phyloP scores from a whole-genome alignment of 768 basidiomycete genomes.

The Hysterangium stoloniferum region DNA sequence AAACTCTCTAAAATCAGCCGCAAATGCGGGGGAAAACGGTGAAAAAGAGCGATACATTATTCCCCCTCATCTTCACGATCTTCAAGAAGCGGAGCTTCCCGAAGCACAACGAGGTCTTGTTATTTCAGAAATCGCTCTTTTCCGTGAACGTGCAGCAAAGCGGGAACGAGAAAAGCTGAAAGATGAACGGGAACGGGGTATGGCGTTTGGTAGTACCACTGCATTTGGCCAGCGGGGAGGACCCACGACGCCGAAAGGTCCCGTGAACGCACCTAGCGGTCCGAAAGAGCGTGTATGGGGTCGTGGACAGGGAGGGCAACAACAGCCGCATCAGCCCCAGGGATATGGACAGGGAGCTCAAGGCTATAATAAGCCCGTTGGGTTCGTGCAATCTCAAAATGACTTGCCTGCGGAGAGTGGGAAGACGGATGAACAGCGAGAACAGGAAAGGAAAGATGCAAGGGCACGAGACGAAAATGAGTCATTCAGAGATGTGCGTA shows the following conservation, averaged over 20 bases:
- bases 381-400: conserved; percentile 72
- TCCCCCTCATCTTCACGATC: conserved; percentile 92
- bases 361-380: conserved; percentile 69
- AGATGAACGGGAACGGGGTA: conserved; percentile 34
- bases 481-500: conserved; percentile 78
- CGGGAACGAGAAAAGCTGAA: conserved; percentile 82
- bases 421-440: conserved; percentile 86
- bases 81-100: conserved; percentile 93
- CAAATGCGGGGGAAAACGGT: conserved; percentile 66
- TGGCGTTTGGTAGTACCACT: conserved; percentile 7
- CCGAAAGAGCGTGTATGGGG: conserved; percentile 80
- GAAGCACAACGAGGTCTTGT: conserved; percentile 89
- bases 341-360: conserved; percentile 64
- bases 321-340: conserved; percentile 34
- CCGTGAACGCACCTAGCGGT: conserved; percentile 49
- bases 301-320: conserved; percentile 40
- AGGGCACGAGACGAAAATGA: conserved; percentile 73
- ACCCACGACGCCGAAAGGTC: conserved; percentile 25
- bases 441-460: conserved; percentile 70
- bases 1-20: conserved; percentile 60
- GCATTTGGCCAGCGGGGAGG: conserved; percentile 38
- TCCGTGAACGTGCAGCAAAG: conserved; percentile 90
- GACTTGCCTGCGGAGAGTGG: conserved; percentile 26
- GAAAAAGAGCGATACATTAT: conserved; percentile 87
- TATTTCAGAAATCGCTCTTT: conserved; percentile 93